phyloP scores from a whole-genome alignment of 768 basidiomycete species.

The Goffeauzyma gilvescens region DNA sequence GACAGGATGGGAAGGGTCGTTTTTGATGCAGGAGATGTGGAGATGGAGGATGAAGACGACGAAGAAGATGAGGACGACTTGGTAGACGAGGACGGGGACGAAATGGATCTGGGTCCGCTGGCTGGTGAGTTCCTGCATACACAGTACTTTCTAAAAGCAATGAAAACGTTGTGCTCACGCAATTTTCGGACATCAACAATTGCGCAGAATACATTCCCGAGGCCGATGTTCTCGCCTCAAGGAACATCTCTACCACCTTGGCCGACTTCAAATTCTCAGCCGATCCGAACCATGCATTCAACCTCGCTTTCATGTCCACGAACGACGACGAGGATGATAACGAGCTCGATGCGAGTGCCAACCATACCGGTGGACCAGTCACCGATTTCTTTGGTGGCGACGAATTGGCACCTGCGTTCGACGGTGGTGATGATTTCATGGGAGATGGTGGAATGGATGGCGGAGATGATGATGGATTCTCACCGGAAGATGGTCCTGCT shows the following conservation, averaged over 20 bases:
- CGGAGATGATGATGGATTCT: conserved; percentile 9
- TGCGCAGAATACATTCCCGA: conserved; percentile 61
- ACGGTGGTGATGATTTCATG: conserved; percentile 13
- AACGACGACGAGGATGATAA: conserved; percentile 10
- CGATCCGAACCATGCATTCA: conserved; percentile 41
- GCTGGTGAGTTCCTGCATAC: conserved; percentile 18
- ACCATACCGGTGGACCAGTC: background rate
- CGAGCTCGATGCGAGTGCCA: conserved; percentile 9
- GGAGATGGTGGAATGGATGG: conserved; percentile 34
- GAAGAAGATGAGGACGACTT: conserved; percentile 44
- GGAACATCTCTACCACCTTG: conserved; percentile 63
- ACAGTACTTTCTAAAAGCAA: no score
- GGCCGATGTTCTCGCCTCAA: conserved; percentile 44
- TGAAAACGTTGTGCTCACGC: no score
- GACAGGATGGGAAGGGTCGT: conserved; percentile 75
- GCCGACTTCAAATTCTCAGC: conserved; percentile 64
- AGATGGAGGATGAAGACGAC: conserved; percentile 42
- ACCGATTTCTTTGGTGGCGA: conserved; percentile 5
- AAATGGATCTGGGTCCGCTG: conserved; percentile 37
- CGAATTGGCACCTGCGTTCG: conserved; percentile 13
- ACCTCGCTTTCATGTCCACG: conserved; percentile 35
- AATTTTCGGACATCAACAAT: no score
- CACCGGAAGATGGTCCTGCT: conserved; percentile 3
- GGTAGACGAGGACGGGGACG: conserved; percentile 38
- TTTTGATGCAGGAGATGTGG: conserved; percentile 86